Evolutionary conservation across 306 rosid species (phyloP).

Genomic region (Hippophae rhamnoides): DNA sequence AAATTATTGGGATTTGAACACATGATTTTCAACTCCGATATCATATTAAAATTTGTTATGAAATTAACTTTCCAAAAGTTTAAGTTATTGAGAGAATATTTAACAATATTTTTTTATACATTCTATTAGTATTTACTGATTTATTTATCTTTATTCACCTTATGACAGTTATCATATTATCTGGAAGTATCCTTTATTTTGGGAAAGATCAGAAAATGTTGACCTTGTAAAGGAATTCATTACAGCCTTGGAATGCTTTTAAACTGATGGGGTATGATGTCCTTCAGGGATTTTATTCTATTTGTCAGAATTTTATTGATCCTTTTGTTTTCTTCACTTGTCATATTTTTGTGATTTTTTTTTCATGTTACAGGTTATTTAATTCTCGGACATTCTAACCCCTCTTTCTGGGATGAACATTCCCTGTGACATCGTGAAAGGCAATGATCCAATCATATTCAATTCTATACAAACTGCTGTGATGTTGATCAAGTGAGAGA

Average conservation of each 20-base stretch:
- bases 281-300: conserved; percentile 7
- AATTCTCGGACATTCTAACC: conserved; percentile 92
- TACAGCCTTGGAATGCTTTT: conserved; percentile 92
- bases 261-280: conserved; percentile 81
- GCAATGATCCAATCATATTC: conserved; percentile 84
- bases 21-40: too few species aligned
- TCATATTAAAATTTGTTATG: too few species aligned
- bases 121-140: too few species aligned
- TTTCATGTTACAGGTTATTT: conserved; percentile 55
- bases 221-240: conserved; percentile 84
- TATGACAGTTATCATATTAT: conserved; percentile 59
- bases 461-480: conserved; percentile 49
- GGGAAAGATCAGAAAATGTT: conserved; percentile 89
- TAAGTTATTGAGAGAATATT: too few species aligned
- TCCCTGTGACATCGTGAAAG: conserved; percentile 95
- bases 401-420: conserved; percentile 98
- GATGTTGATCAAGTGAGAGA: conserved; percentile 76
- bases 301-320: not conserved
- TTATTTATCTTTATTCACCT: too few species aligned
- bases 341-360: conserved; percentile 4
- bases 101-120: too few species aligned
- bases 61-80: too few species aligned
- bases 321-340: conserved; percentile 1
- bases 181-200: conserved; percentile 86
- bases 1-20: too few species aligned